A percentile compares a stretch with the other conserved stretches of the same genome.
phyloP scores from a whole-genome alignment of 2,329 filamentous ascomycete genomes.

The Trichoderma breve region DNA sequence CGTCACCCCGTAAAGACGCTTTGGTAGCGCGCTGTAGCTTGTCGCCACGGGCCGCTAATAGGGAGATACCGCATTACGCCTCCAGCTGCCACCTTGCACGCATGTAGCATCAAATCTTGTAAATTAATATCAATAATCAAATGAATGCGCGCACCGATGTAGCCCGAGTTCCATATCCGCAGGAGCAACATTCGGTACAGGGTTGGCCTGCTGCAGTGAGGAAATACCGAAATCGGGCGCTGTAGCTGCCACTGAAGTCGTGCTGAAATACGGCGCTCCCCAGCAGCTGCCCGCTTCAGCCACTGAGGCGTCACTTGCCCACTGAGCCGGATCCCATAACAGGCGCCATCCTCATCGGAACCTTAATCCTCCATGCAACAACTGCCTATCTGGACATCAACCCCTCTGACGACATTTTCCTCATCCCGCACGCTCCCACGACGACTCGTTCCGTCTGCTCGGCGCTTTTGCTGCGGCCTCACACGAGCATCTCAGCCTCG shows the following conservation, averaged over 20 bases:
- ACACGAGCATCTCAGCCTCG: conserved; percentile 15
- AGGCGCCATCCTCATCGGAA: conserved; percentile 11
- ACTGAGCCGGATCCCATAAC: neutral
- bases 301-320: neutral
- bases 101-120: neutral
- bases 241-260: neutral
- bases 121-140: neutral
- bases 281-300: neutral
- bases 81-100: neutral
- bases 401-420: conserved; percentile 20
- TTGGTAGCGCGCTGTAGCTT: conserved; percentile 2
- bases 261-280: neutral
- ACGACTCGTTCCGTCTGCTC: conserved; percentile 4
- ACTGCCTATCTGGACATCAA: neutral
- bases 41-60: conserved; percentile 2
- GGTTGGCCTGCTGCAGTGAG: neutral
- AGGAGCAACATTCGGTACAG: neutral
- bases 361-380: conserved; percentile 9
- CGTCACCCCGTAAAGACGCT: neutral
- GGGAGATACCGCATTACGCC: neutral
- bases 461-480: neutral
- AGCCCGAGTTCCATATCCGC: neutral
- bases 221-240: neutral
- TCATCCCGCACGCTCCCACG: conserved; percentile 2
- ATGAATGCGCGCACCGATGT: neutral